These are phyloP conservation scores for Calonectria henricotiae DNA, from an alignment of 2,329 filamentous ascomycete species.

Conservation along the genomic window DNA sequence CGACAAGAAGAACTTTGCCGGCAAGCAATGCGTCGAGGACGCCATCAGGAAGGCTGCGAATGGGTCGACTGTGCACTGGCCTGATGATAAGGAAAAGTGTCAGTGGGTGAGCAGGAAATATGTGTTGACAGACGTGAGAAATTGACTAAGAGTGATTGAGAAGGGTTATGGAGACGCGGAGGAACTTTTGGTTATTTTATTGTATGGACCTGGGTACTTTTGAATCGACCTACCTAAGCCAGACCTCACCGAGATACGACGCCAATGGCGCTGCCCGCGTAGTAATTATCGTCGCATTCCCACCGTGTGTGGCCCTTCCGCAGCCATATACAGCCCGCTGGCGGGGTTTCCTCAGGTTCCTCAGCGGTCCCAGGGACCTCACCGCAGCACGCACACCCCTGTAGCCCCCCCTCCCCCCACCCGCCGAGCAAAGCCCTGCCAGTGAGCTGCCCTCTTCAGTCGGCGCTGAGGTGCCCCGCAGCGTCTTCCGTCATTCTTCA, in stretches of 20 bases:
- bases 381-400: slow-evolving; percentile 35
- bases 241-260: neutral
- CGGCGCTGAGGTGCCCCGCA: slow-evolving; percentile 29
- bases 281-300: slow-evolving; percentile 15
- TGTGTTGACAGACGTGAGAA: neutral
- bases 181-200: slow-evolving; percentile 5
- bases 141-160: neutral
- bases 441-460: slow-evolving; percentile 47
- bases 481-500: slow-evolving; percentile 26
- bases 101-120: neutral
- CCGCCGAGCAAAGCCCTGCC: neutral
- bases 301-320: slow-evolving; percentile 31
- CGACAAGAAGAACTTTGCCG: neutral
- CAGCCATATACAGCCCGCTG: slow-evolving; percentile 48
- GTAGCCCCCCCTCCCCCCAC: slow-evolving; percentile 10
- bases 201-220: slow-evolving; percentile 10
- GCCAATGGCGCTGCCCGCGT: slow-evolving; percentile 2
- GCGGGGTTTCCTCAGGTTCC: slow-evolving; percentile 38
- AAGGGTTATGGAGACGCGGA: neutral
- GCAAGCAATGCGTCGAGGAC: slow-evolving; percentile 9
- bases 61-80: neutral
- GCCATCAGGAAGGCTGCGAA: neutral
- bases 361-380: slow-evolving; percentile 1
- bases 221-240: neutral
- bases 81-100: neutral